Base-by-base conservation (phyloP, 805 yeast species). In the Metschnikowia drakensbergensis region DNA sequence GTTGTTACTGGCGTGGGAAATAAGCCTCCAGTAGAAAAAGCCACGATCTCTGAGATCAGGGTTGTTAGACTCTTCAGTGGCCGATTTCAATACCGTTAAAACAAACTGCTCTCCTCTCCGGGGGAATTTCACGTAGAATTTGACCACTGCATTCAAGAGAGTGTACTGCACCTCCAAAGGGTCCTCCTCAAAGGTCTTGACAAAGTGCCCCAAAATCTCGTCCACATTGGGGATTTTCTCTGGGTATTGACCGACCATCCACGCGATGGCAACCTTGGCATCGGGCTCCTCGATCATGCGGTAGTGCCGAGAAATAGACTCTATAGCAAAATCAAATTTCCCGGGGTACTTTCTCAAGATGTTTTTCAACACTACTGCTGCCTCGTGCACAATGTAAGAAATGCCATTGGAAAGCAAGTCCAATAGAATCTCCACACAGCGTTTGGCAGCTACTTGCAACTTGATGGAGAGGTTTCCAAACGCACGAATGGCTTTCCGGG, bases 31-130 rank as follows among this genome's bases (percentile, higher is more conserved):
- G 67, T 92, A 91, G 67, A 88, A 82, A 59, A 74, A 84, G 0
- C 92, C 97, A 35, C 96, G 69, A 54, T 88, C 95, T 52, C 97
- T 75, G 8, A 90, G 66, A 66, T 92, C 98, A 0, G 97, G 96
- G 57, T 88, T 84, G 52, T 83, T 83, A 1, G 75, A 70, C 9
- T 82, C 86, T 55, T 88, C 94, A 0, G 95, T 86, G 6, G 90
- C 86, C 62, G 72, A 65, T 58, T 82, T 82, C 47, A 90, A 67
- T 0, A 85, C 70, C 31, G 74, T 71, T 33, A 88, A 68, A 2
- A 89, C 80, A 9, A 84, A 58, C 2, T 68, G 59, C 56, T 85
- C 86, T 2, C 84, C 82, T 29, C 67, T 58, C 3, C 70, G 61
- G 0, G 90, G 88, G 27, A 71, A 62, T 42, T 76, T 72, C 23